phyloP scores from a whole-genome alignment of 2,329 filamentous ascomycete species.

The Aureobasidium sp. region DNA sequence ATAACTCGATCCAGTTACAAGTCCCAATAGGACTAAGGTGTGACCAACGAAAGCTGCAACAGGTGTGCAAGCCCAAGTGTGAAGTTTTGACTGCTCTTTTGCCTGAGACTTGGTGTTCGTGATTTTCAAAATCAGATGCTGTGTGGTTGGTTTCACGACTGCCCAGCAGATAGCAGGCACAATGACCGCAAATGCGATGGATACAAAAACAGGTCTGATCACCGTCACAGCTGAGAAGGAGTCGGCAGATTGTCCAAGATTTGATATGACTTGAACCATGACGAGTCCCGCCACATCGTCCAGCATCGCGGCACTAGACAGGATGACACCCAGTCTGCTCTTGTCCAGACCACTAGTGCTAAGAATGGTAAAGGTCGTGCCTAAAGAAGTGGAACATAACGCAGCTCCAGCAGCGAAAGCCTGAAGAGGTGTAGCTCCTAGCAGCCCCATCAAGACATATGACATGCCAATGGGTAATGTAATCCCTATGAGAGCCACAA shows the following conservation, averaged over 20 bases:
- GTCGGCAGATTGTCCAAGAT: conserved; percentile 43
- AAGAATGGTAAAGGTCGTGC: conserved; percentile 61
- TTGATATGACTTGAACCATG: conserved; percentile 69
- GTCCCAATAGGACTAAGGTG: conserved; percentile 43
- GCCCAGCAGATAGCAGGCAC: conserved; percentile 44
- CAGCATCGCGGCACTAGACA: conserved; percentile 70
- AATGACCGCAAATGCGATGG: conserved; percentile 43
- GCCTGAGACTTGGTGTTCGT: neutral
- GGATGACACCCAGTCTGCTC: conserved; percentile 53
- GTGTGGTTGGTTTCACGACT: conserved; percentile 38
- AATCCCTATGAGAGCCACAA: conserved; percentile 62
- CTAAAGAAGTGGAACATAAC: conserved; percentile 66
- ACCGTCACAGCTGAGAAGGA: conserved; percentile 37
- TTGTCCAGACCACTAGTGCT: conserved; percentile 53
- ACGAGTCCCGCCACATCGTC: conserved; percentile 73
- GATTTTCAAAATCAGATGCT: neutral
- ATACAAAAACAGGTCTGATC: conserved; percentile 47
- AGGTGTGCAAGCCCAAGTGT: neutral
- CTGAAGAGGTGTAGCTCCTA: conserved; percentile 49
- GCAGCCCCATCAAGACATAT: conserved; percentile 50
- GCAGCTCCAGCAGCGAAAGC: conserved; percentile 68
- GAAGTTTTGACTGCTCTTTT: neutral
- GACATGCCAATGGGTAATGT: conserved; percentile 57
- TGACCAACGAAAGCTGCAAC: conserved; percentile 31
- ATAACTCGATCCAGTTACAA: conserved; percentile 49